Evolutionary conservation across 805 yeast genomes (phyloP), one percentile per base, ranked within the genome.

Genomic region (Blastobotrys robertii): DNA sequence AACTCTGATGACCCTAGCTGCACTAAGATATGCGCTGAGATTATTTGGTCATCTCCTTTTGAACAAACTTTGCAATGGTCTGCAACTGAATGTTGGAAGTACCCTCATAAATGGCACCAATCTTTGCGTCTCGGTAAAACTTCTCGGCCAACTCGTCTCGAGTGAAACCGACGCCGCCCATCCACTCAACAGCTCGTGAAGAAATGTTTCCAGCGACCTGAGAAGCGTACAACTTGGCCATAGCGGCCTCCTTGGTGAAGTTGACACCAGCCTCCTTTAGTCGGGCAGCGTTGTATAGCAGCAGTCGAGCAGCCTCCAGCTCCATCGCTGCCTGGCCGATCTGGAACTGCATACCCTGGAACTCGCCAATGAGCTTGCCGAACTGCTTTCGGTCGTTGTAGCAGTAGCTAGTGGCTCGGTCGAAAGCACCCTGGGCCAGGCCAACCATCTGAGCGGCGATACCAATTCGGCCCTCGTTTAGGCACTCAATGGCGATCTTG

Each of bases 341-440:
- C 55, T 67, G 72, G 59, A 67, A 68, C 50, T 67, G 72, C 65
- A 67, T 57, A n/a, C 72, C 72, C 49, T 67, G 72, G 59, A 66
- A 66, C 31, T 64, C 66, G 19, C 72, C 72, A 41, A 67, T 61
- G 39, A 45, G 56, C 50, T 63, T 47, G 41, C 71, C 71, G 45
- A 67, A 67, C 55, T 67, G 72, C 51, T 64, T 59, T 42, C 72
- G 60, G 49, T 67, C 72, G 39, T 57, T 59, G 46, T 49, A 53
- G 9, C 57, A 61, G 55, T 67, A 67, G 45, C 54, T 52, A 25
- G 65, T 56, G 9, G 72, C 70, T 39, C 63, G 52, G 43, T 58
- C 49, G 52, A 67, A 68, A 19, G 72, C 72, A 12, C 72, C 72
- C 46, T 57, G 62, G 15, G 72, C 72, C 16, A 67, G 56, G 12